phyloP scores from a whole-genome alignment of 805 yeast genomes.

The Kuraishia ogatae region DNA sequence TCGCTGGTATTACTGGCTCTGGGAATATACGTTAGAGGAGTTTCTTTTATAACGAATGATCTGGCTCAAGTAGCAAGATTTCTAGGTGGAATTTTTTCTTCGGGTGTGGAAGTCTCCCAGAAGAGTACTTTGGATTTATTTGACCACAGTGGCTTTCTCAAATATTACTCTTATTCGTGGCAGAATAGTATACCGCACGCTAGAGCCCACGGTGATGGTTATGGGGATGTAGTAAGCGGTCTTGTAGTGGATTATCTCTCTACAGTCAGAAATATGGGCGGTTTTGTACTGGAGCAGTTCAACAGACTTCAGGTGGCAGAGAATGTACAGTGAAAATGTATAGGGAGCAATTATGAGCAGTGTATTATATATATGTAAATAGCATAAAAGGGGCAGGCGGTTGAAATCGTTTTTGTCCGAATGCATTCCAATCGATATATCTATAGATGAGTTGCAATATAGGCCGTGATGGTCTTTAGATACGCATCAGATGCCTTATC shows the following conservation, averaged over 20 bases:
- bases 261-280: background rate
- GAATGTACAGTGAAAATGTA: background rate
- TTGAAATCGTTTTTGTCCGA: too few species aligned
- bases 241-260: background rate
- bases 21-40: background rate
- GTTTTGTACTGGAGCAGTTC: background rate
- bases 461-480: background rate
- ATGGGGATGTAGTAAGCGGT: background rate
- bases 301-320: background rate
- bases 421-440: background rate
- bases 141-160: background rate
- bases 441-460: background rate
- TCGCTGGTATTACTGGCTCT: conserved; percentile 1
- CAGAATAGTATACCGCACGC: background rate
- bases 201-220: background rate
- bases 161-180: background rate
- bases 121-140: background rate
- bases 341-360: background rate
- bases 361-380: too few species aligned
- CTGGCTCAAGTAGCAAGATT: background rate
- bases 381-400: too few species aligned
- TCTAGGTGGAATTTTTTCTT: background rate
- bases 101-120: background rate
- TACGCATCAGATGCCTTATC: conserved; percentile 23
- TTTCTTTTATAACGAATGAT: conserved; percentile 1